Evolutionary conservation across 176 grass and related monocot genomes (phyloP), one percentile per base, ranked within the genome.

Genomic region (Juncus effusus): DNA sequence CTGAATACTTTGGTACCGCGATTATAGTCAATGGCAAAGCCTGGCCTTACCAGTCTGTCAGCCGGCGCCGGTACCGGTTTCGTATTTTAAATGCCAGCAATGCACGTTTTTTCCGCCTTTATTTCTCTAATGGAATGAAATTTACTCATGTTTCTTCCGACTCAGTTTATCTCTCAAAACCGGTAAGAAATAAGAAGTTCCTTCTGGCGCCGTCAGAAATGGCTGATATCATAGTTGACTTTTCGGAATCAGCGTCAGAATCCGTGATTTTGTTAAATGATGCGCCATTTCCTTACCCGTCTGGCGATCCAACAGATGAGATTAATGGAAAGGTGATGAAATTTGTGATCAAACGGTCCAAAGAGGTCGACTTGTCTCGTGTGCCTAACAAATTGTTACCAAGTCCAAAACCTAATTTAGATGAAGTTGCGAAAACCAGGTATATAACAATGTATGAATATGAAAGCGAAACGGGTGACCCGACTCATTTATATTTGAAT

Each of bases 401-500:
- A 19, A 76, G 85, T 50, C 82, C 87, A 0, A 39, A 6, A 50
- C 59, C 85, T 3, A 38, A 82, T 38, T 35, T 45, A 42, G 40
- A 51, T 3, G 53, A 63, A 61, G 85, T 78, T 51, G 13, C 12
- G 0, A 2, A 13, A 47, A 81, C 52, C 44, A 70, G 93, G 56
- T 65, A 60, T 16, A 82, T 97, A 60, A 71, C 82, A 39, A 86
- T 97, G 93, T 97, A 92, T 56, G 93, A 97, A 70, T 97, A 97
- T 71, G 67, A 74, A 62, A 75, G 66, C 39, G 73, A 62, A 8
- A 90, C 79, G 0, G 93, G 79, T 60, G 82, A 91, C 67, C 88
- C 93, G 51, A 97, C 93, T 64, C 87, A 88, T 63, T 69, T 97
- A 64, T 91, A 91, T 83, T 75, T 97, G 67, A 97, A 97, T 73